Evolutionary conservation across 192 early-diverging fungal genomes (phyloP), one percentile per base, ranked within the genome.

Genomic region (Endogone sp.): DNA sequence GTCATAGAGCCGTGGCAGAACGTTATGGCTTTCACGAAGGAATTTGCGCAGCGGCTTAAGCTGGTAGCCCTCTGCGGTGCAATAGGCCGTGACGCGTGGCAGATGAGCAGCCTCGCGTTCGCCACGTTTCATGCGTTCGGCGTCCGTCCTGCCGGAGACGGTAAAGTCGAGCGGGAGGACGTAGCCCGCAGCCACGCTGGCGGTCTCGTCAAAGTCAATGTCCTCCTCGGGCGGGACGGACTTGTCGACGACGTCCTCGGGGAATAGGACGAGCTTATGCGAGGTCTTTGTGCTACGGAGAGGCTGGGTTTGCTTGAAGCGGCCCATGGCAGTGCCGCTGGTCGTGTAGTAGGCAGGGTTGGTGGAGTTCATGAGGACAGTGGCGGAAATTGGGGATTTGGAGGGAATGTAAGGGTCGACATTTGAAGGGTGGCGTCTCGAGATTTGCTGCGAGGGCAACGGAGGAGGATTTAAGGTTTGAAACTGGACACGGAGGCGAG

Each of bases 231-330:
- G 60, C 23, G 76, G 72, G 1, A 8, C 0, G 59, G 59, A 26
- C 21, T 28, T 23, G 27, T 60, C 59, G 22, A 64, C 44, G 29
- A 64, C 70, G 32, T 76, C 74, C 62, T 78, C 76, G 11, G 95
- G 95, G 28, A 97, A 82, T 27, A 97, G 80, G 6, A 93, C 91
- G 10, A 97, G 82, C 81, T 95, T 97, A 75, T 94, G 92, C 10
- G 93, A 92, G 27, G 88, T 88, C 71, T 97, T 97, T 58, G 93
- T 93, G 16, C 91, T 97, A 66, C 95, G 82, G 54, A 89, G 82
- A 23, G 91, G 92, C 22, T 85, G 81, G 64, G 75, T 86, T 73
- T 71, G 75, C 49, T 76, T 83, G 22, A 22, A 10, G 22, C 59
- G 22, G 59, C 24, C 59, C 4, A 21, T 6, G 21, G 59, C 59